These are phyloP conservation scores for Misopates orontium DNA, from an alignment of 257 asterid genomes.

Conservation along the genomic window DNA sequence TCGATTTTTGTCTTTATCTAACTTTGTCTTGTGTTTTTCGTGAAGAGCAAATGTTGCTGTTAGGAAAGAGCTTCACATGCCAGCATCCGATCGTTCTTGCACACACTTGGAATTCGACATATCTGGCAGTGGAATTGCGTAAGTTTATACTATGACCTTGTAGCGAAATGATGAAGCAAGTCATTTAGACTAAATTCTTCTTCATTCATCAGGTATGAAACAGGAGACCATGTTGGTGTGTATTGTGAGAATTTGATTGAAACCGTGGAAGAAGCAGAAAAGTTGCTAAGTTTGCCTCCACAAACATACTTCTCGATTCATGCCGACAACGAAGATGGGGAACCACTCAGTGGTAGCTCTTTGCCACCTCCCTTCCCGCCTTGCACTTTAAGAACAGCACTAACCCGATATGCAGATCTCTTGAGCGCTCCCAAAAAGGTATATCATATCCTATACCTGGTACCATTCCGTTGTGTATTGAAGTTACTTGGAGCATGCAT, in stretches of 20 bases:
- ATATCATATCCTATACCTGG: constrained; percentile 2
- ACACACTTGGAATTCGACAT: constrained; percentile 93
- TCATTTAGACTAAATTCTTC: constrained; percentile 7
- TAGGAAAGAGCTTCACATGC: constrained; percentile 86
- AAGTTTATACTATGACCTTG: constrained; percentile 32
- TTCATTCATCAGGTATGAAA: constrained; percentile 67
- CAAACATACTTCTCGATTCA: constrained; percentile 82
- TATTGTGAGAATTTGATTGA: constrained; percentile 73
- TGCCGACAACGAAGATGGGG: constrained; percentile 75
- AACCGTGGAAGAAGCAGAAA: constrained; percentile 87
- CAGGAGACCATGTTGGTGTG: constrained; percentile 98
- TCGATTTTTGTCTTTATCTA: neutral
- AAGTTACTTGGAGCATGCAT: no score
- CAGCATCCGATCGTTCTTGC: constrained; percentile 96
- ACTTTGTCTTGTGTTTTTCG: constrained; percentile 21
- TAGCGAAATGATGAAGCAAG: constrained; percentile 7
- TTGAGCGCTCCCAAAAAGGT: constrained; percentile 93
- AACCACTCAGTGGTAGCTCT: constrained; percentile 72
- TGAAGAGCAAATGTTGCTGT: constrained; percentile 76
- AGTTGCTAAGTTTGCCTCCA: constrained; percentile 55
- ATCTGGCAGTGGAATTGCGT: constrained; percentile 85
- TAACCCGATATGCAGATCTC: constrained; percentile 83
- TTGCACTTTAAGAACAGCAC: constrained; percentile 80
- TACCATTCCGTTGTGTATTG: no score
- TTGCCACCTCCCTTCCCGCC: constrained; percentile 91